Base-by-base conservation (phyloP, 1,284 basidiomycete genomes). In the Pseudozyma sp. region DNA sequence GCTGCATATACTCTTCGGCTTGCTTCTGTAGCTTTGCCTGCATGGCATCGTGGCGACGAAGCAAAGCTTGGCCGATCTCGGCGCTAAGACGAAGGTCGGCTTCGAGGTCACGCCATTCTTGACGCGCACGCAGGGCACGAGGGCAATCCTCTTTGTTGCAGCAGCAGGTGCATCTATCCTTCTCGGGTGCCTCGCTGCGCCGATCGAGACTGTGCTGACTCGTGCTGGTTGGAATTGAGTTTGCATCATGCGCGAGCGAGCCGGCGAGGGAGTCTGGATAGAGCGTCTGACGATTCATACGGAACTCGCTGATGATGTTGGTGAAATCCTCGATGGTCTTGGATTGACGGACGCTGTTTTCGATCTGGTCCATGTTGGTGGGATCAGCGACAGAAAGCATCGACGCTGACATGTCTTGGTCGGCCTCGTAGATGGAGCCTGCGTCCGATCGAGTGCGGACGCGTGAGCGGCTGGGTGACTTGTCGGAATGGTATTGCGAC, bases 51-150 rank as follows among this genome's bases (percentile, higher is more conserved):
- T 94, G 93, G 68, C 91, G 88, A 80, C 92, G 90, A 50, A 97
- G 85, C 47, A 98, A 86, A 1, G 94, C 94, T 85, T 94, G 92
- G 1, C 95, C 95, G 49, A 97, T 91, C 87, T 97, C 94, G 94
- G 82, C 82, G 44, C 81, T 83, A n/a, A 84, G 74, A 16, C 79
- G 75, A 24, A 84, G 73, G 48, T 84, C 81, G 10, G 74, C 72
- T 52, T 84, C 82, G 49, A 84, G 71, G 29, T 83, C 77, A n/a
- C 74, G 68, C 69, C 81, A 78, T 47, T 83, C 80, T 54, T 73
- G 64, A 13, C 72, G 66, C n/a, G 81, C 77, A 13, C 80, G 68
- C 13, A 68, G 61, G 9, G 78, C 73, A 17, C 74, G 64, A 3
- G 75, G 70, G 47, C 82, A 83, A 24, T 76, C 78, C 2, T 76